A percentile compares a stretch with the other conserved stretches of the same genome.
Evolutionary conservation across 495 filamentous ascomycete species (phyloP).

Genomic region (Pyronema omphalodes): DNA sequence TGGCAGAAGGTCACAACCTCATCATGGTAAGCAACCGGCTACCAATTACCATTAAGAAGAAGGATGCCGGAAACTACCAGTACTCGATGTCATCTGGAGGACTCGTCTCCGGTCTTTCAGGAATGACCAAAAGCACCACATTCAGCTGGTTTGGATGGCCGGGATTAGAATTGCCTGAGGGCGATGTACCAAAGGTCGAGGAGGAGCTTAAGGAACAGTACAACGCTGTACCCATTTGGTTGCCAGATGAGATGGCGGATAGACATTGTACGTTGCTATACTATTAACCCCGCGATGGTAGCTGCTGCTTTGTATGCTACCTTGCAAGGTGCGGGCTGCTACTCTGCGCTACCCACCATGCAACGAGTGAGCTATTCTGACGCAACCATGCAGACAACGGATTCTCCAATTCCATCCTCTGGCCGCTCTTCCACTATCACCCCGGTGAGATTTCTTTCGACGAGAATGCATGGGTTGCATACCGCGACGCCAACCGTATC

Average conservation of each 20-base stretch:
- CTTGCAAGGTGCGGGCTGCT: neutral
- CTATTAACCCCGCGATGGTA: neutral
- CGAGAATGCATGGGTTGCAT: slow-evolving; percentile 71
- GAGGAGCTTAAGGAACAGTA: slow-evolving; percentile 55
- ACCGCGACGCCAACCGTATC: slow-evolving; percentile 63
- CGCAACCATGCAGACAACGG: neutral
- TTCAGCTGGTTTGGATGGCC: slow-evolving; percentile 99
- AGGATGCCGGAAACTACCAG: slow-evolving; percentile 62
- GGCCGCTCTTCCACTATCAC: slow-evolving; percentile 94
- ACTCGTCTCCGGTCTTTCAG: slow-evolving; percentile 75
- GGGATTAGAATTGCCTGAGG: slow-evolving; percentile 64
- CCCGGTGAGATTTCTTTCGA: slow-evolving; percentile 83
- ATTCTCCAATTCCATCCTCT: slow-evolving; percentile 65
- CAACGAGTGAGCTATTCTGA: neutral
- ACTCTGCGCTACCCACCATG: neutral
- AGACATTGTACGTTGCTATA: slow-evolving; percentile 34
- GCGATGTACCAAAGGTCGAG: slow-evolving; percentile 44
- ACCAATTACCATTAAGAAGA: slow-evolving; percentile 85
- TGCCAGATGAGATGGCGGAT: slow-evolving; percentile 62
- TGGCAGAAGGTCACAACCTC: slow-evolving; percentile 27
- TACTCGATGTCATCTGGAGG: slow-evolving; percentile 94
- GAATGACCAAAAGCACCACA: slow-evolving; percentile 72
- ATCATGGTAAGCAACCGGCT: slow-evolving; percentile 85
- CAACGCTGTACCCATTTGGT: slow-evolving; percentile 55
- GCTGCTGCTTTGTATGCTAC: neutral